Evolutionary conservation across 1,284 basidiomycete genomes (phyloP).

Genomic region (Ceraceosorus guamensis): DNA sequence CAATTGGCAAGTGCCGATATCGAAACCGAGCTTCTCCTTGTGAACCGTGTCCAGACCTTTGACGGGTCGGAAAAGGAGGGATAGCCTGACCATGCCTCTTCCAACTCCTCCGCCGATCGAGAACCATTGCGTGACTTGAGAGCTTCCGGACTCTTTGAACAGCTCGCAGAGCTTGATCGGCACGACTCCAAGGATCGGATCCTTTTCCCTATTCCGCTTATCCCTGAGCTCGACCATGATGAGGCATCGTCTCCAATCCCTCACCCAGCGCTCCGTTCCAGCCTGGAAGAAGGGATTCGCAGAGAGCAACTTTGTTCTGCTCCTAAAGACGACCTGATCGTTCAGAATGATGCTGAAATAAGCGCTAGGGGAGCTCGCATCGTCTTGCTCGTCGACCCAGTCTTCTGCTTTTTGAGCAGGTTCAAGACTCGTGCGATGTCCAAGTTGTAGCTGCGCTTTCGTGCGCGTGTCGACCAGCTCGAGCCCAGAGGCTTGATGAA

Average conservation of each 20-base stretch:
- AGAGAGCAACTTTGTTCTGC: constrained; percentile 50
- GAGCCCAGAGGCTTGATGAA: constrained; percentile 36
- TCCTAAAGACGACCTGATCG: constrained; percentile 51
- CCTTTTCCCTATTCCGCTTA: constrained; percentile 22
- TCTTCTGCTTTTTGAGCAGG: constrained; percentile 22
- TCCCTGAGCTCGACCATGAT: constrained; percentile 51
- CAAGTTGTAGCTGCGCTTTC: constrained; percentile 11
- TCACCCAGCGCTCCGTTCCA: constrained; percentile 51
- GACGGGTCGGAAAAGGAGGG: constrained; percentile 23
- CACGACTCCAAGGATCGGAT: constrained; percentile 28
- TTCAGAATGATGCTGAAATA: constrained; percentile 51
- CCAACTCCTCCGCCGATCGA: constrained; percentile 27
- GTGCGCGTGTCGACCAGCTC: constrained; percentile 46
- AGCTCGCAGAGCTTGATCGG: constrained; percentile 27
- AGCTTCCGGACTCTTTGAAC: constrained; percentile 13
- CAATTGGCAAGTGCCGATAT: constrained; percentile 23
- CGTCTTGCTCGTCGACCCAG: constrained; percentile 20
- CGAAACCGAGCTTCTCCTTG: constrained; percentile 21
- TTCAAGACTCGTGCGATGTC: constrained; percentile 16
- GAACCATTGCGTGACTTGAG: constrained; percentile 32
- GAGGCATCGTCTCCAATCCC: constrained; percentile 51
- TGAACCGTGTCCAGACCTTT: constrained; percentile 6
- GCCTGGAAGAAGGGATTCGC: constrained; percentile 53
- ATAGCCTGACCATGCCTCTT: constrained; percentile 19
- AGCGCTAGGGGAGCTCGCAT: constrained; percentile 35